These are phyloP conservation scores for Diplocarpon mali DNA, from an alignment of 2,329 filamentous ascomycete genomes.

Conservation along the genomic window DNA sequence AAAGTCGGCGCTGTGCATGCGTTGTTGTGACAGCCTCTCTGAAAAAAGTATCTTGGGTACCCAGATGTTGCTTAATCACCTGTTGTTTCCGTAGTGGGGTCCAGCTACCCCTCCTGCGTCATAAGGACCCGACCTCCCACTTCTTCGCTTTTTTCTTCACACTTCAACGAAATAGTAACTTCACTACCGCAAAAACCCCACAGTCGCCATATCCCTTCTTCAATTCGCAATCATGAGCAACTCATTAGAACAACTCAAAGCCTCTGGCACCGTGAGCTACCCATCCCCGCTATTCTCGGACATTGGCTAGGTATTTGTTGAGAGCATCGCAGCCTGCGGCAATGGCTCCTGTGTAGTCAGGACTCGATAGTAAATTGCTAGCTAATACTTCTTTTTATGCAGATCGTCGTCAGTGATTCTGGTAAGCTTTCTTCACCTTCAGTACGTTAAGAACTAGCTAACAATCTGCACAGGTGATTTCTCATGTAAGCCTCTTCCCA, in stretches of 20 bases:
- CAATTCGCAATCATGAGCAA: conserved; percentile 52
- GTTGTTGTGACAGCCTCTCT: too few species aligned
- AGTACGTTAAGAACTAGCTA: conserved; percentile 12
- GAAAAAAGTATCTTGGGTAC: too few species aligned
- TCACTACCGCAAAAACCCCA: too few species aligned
- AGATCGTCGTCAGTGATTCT: conserved; percentile 96
- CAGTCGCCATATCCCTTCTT: background rate
- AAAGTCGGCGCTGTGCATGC: too few species aligned
- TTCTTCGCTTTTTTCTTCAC: too few species aligned
- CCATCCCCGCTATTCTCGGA: conserved; percentile 10
- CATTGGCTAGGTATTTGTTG: conserved; percentile 7
- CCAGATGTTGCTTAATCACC: too few species aligned
- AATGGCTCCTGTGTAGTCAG: background rate
- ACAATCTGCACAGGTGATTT: conserved; percentile 52
- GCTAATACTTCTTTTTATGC: conserved; percentile 18
- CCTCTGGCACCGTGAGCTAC: conserved; percentile 79
- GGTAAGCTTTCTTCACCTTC: conserved; percentile 42
- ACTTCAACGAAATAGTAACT: too few species aligned
- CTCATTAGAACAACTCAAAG: conserved; percentile 95
- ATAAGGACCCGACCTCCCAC: too few species aligned
- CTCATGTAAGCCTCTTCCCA: conserved; percentile 45
- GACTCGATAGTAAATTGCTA: conserved; percentile 1
- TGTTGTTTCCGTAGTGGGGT: background rate
- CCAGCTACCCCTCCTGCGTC: background rate
- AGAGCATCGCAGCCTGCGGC: background rate